Percentiles rank a stretch among this genome's conserved stretches.
phyloP scores from a whole-genome alignment of 345 rosid species.

The Salix koriyanagi region DNA sequence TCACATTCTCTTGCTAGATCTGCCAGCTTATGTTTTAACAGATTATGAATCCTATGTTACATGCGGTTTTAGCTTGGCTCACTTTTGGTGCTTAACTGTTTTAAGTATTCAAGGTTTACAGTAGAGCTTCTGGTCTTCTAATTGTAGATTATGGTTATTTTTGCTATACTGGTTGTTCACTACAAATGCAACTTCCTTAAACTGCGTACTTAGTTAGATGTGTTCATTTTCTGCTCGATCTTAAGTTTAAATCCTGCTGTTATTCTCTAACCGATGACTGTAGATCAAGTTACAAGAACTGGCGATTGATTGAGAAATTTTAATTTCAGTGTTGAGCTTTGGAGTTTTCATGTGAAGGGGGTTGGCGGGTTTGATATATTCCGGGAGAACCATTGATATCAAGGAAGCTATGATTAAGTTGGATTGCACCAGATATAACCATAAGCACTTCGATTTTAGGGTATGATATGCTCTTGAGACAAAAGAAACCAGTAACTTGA shows the following conservation, averaged over 20 bases:
- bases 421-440: background rate
- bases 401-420: constrained; percentile 1
- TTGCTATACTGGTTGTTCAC: background rate
- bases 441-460: constrained; percentile 2
- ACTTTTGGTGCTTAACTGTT: background rate
- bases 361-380: constrained; percentile 5
- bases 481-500: constrained; percentile 18
- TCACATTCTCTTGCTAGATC: background rate
- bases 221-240: constrained; percentile 6
- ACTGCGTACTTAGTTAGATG: background rate
- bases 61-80: background rate
- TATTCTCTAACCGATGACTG: constrained; percentile 4
- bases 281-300: constrained; percentile 39
- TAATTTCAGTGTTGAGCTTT: constrained; percentile 6
- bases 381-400: constrained; percentile 4
- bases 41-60: background rate
- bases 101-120: background rate
- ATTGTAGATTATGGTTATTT: constrained; percentile 1
- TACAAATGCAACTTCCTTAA: background rate
- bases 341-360: constrained; percentile 7
- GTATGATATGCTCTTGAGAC: constrained; percentile 17
- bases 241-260: background rate
- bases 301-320: background rate
- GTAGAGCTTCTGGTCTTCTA: background rate
- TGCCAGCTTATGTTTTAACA: background rate